phyloP scores from a whole-genome alignment of 345 rosid species.

The Euphorbia peplus region DNA sequence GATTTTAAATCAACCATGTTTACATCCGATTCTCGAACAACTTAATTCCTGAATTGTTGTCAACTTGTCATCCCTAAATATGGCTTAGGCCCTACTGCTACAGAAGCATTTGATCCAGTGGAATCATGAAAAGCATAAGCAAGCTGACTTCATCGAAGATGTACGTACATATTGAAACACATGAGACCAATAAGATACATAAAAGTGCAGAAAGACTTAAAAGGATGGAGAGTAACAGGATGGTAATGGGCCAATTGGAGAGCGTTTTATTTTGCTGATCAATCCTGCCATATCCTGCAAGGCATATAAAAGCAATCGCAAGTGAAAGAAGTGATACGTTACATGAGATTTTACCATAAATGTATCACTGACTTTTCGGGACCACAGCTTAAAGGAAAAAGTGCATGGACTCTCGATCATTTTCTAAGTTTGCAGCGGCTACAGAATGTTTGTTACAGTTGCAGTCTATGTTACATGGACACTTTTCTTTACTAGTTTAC shows the following conservation, averaged over 20 bases:
- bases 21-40: no score
- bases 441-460: neutral
- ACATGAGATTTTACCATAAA: neutral
- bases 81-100: neutral
- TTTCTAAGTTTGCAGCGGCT: no score
- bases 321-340: neutral
- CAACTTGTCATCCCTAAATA: no score
- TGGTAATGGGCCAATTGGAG: slow-evolving; percentile 93
- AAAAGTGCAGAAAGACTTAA: slow-evolving; percentile 45
- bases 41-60: no score
- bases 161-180: slow-evolving; percentile 5
- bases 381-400: neutral
- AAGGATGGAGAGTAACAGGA: slow-evolving; percentile 88
- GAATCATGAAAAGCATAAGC: neutral
- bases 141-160: neutral
- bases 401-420: neutral
- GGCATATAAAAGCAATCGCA: slow-evolving; percentile 20
- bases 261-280: slow-evolving; percentile 96
- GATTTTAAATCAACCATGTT: no score
- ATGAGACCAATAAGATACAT: slow-evolving; percentile 9
- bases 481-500: no score
- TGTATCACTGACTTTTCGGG: neutral
- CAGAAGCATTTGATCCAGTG: neutral
- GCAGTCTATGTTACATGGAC: no score
- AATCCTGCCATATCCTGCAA: slow-evolving; percentile 98